Evolutionary conservation across 2,329 filamentous ascomycete species (phyloP).

Genomic region (Alternaria brassicae): DNA sequence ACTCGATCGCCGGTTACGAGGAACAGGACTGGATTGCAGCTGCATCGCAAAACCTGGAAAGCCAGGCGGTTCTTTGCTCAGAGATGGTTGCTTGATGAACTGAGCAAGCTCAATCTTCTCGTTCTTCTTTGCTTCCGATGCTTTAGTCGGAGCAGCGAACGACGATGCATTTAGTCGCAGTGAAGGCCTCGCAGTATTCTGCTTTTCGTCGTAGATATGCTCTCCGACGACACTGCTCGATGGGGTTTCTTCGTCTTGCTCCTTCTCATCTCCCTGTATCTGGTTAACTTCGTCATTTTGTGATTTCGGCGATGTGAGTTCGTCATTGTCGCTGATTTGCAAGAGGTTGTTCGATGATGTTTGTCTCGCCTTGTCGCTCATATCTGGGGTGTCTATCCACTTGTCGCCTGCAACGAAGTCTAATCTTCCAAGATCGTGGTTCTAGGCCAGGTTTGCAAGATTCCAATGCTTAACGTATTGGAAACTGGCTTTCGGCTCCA

Average conservation of each 20-base stretch:
- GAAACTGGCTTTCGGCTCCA: background rate
- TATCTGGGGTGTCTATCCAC: background rate
- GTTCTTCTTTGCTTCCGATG: slow-evolving; percentile 12
- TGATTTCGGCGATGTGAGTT: background rate
- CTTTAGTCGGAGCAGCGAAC: slow-evolving; percentile 7
- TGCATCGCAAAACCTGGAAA: background rate
- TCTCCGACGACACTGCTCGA: background rate
- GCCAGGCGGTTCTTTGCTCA: background rate
- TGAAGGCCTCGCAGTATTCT: background rate
- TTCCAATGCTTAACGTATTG: background rate
- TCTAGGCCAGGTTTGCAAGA: background rate
- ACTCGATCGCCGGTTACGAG: background rate
- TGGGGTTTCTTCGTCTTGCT: background rate
- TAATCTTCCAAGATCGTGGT: background rate
- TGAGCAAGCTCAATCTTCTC: slow-evolving; percentile 9
- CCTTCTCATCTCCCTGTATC: background rate
- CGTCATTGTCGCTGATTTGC: background rate
- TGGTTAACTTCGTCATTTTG: background rate
- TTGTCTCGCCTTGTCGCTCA: background rate
- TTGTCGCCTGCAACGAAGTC: background rate
- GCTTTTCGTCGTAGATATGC: background rate
- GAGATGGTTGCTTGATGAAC: background rate
- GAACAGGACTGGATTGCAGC: background rate
- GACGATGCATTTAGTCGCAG: background rate
- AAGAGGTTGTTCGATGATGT: background rate